Percentiles rank a stretch among this genome's conserved stretches.
These are phyloP conservation scores for Rhytidhysteron rufulum DNA, from an alignment of 2,329 filamentous ascomycete species.

Conservation along the genomic window DNA sequence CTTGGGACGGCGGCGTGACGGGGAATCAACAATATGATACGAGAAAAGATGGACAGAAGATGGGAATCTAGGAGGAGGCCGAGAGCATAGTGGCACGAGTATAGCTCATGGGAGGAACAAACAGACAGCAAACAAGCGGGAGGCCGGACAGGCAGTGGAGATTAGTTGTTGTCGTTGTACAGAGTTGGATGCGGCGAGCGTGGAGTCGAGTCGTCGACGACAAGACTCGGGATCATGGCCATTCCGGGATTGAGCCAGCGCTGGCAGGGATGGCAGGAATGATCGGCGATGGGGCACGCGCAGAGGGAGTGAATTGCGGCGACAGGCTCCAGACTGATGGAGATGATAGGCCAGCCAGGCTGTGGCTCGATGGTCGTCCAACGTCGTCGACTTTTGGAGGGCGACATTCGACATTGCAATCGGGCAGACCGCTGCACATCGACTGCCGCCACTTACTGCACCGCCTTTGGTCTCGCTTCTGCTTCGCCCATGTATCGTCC, in stretches of 20 bases:
- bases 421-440: slow-evolving; percentile 1
- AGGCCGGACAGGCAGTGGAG: too few species aligned
- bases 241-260: background rate
- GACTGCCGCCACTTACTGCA: background rate
- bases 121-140: too few species aligned
- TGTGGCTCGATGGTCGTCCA: background rate
- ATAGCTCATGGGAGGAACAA: too few species aligned
- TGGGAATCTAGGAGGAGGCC: too few species aligned
- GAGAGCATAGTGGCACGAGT: too few species aligned
- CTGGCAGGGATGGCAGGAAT: background rate
- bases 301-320: too few species aligned
- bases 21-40: too few species aligned
- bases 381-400: background rate
- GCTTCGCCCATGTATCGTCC: background rate
- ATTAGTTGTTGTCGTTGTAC: too few species aligned
- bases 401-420: background rate
- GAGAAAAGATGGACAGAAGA: too few species aligned
- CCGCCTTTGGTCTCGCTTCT: background rate
- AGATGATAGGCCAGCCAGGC: background rate
- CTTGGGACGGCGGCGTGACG: background rate
- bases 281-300: slow-evolving; percentile 4
- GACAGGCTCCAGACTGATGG: background rate
- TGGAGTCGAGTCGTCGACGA: slow-evolving; percentile 1
- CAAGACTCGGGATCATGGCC: slow-evolving; percentile 1
- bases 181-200: background rate